These are phyloP conservation scores for Dryas drummondii DNA, from an alignment of 306 rosid genomes.

Conservation along the genomic window DNA sequence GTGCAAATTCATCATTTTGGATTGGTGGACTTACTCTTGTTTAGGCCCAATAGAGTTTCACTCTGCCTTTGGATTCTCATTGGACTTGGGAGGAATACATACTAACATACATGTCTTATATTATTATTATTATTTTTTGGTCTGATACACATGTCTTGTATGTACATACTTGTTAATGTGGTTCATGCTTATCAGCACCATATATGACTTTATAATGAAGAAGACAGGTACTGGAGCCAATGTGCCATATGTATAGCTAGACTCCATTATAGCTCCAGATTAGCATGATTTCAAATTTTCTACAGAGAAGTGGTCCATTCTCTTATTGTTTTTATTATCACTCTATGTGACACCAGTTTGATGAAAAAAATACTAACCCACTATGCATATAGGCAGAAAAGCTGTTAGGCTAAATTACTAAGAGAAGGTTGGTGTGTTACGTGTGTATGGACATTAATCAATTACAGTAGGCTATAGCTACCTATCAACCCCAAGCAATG, in stretches of 20 bases:
- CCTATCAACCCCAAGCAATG: slow-evolving; percentile 13
- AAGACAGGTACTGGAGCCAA: slow-evolving; percentile 3
- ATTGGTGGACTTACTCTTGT: too few species aligned
- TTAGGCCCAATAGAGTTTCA: too few species aligned
- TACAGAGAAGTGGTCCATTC: slow-evolving; percentile 19
- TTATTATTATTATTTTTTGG: not conserved
- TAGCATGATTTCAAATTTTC: slow-evolving; percentile 23
- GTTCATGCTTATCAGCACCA: slow-evolving; percentile 20
- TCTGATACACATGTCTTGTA: not conserved
- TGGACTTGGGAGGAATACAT: too few species aligned
- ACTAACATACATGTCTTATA: too few species aligned
- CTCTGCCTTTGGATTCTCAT: too few species aligned
- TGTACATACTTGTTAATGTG: not conserved
- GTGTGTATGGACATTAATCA: too few species aligned
- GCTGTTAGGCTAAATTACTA: too few species aligned
- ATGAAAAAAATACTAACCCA: too few species aligned
- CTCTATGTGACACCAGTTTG: not conserved
- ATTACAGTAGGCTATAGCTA: not conserved
- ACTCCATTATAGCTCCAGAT: slow-evolving; percentile 24
- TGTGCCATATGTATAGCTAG: not conserved
- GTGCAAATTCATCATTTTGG: too few species aligned
- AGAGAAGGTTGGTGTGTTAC: too few species aligned
- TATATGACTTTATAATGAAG: slow-evolving; percentile 4
- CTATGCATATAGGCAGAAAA: too few species aligned
- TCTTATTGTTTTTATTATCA: not conserved